A percentile compares a stretch with the other conserved stretches of the same genome.
Evolutionary conservation across 202 grass and related monocot genomes (phyloP).

Genomic region (Panicum hallii): DNA sequence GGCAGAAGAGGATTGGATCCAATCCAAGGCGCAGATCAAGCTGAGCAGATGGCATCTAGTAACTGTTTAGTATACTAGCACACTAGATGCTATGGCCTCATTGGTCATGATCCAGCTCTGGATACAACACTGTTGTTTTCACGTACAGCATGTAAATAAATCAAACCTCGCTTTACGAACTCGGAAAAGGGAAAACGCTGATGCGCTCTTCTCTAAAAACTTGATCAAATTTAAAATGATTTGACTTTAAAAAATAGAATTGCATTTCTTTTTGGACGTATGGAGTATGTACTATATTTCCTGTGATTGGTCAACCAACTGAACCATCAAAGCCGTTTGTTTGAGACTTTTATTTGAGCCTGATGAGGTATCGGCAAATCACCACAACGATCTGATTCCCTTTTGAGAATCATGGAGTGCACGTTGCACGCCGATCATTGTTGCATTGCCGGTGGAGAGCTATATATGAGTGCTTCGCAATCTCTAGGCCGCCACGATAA

Average conservation of each 20-base stretch:
- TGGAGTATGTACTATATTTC: background rate
- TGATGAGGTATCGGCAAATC: background rate
- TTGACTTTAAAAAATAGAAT: too few relatives aligned
- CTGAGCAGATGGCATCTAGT: constrained; percentile 12
- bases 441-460: background rate
- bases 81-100: background rate
- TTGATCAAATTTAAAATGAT: too few relatives aligned
- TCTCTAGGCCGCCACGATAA: background rate
- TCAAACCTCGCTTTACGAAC: background rate
- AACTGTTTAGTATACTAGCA: background rate
- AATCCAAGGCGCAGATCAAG: background rate
- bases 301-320: background rate
- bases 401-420: background rate
- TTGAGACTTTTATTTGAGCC: background rate
- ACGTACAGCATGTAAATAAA: background rate
- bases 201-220: too few relatives aligned
- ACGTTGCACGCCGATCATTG: constrained; percentile 7
- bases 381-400: background rate
- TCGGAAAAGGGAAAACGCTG: background rate
- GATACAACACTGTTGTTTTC: background rate
- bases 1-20: background rate
- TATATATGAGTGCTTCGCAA: background rate
- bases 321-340: background rate
- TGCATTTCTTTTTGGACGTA: too few relatives aligned
- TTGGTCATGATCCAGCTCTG: constrained; percentile 25